Percentiles rank a stretch among this genome's conserved stretches.
Conservation (phyloP, 257 asterid genomes). For the Scutellaria minor region DNA sequence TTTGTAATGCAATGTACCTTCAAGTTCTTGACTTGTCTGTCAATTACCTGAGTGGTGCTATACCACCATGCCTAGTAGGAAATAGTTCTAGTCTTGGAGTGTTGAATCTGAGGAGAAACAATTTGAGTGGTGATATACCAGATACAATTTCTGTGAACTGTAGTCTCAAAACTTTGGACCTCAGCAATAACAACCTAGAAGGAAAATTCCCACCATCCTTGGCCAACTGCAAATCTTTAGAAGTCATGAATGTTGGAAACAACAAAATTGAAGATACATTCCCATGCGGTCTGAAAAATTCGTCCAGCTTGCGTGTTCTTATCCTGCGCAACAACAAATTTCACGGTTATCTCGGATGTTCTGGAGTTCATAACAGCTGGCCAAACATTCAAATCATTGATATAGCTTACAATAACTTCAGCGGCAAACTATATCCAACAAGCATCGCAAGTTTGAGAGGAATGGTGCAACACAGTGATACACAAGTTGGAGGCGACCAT, state of each 20-base stretch:
- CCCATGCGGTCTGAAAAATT: conserved; percentile 45
- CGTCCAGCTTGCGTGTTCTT: conserved; percentile 55
- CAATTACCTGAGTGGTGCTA: conserved; percentile 43
- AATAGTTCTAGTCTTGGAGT: conserved; percentile 33
- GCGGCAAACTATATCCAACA: conserved; percentile 44
- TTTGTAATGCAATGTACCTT: conserved; percentile 43
- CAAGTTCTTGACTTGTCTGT: conserved; percentile 55
- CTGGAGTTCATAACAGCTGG: conserved; percentile 46
- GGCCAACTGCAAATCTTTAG: conserved; percentile 47
- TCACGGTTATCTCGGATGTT: conserved; percentile 52
- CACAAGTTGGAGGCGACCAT: conserved; percentile 29
- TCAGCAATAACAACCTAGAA: conserved; percentile 43
- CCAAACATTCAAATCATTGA: conserved; percentile 68
- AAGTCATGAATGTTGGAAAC: conserved; percentile 49
- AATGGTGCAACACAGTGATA: conserved; percentile 41
- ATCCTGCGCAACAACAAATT: conserved; percentile 57
- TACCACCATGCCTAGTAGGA: conserved; percentile 48
- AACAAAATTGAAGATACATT: conserved; percentile 43
- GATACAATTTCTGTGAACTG: conserved; percentile 39
- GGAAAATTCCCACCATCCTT: conserved; percentile 51
- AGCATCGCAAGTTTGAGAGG: conserved; percentile 52
- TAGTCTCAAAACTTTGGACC: conserved; percentile 46
- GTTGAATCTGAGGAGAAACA: conserved; percentile 48
- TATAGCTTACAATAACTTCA: conserved; percentile 58
- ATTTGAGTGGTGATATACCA: conserved; percentile 39